Percentiles rank a stretch among this genome's conserved stretches.
Evolutionary conservation across 2,329 filamentous ascomycete genomes (phyloP).

Genomic region (Pyrenophora teres): DNA sequence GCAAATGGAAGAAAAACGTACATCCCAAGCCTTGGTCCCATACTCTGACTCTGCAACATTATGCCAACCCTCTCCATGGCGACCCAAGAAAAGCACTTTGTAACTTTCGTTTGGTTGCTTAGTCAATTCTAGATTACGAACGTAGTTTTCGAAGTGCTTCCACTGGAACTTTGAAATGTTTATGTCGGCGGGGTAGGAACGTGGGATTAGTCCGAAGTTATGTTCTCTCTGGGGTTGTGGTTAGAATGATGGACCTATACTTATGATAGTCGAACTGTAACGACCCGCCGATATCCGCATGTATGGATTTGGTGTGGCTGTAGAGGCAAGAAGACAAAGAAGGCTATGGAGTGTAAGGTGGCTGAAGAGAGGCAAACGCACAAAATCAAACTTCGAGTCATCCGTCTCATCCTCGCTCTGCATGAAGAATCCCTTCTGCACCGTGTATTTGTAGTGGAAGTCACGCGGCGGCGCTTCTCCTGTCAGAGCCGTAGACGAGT

Average conservation of each 20-base stretch:
- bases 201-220: constrained; percentile 70
- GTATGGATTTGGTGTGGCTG: no score
- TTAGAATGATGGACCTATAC: no score
- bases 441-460: constrained; percentile 61
- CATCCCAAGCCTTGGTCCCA: constrained; percentile 71
- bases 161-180: constrained; percentile 55
- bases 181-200: constrained; percentile 57
- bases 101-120: constrained; percentile 55
- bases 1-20: constrained; percentile 41
- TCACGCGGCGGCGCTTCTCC: constrained; percentile 9
- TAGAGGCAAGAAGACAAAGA: neutral
- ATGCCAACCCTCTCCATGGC: constrained; percentile 71
- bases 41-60: constrained; percentile 71
- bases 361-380: constrained; percentile 36
- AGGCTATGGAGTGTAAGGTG: no score
- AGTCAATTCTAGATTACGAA: constrained; percentile 58
- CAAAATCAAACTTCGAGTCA: constrained; percentile 65
- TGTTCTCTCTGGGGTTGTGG: neutral
- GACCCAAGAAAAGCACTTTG: constrained; percentile 70
- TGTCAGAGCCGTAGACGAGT: neutral
- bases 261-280: no score
- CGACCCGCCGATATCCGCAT: no score
- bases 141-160: constrained; percentile 64
- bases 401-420: constrained; percentile 65
- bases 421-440: constrained; percentile 65